These are phyloP conservation scores for Mycena rebaudengoi DNA, from an alignment of 768 basidiomycete genomes.

Conservation along the genomic window DNA sequence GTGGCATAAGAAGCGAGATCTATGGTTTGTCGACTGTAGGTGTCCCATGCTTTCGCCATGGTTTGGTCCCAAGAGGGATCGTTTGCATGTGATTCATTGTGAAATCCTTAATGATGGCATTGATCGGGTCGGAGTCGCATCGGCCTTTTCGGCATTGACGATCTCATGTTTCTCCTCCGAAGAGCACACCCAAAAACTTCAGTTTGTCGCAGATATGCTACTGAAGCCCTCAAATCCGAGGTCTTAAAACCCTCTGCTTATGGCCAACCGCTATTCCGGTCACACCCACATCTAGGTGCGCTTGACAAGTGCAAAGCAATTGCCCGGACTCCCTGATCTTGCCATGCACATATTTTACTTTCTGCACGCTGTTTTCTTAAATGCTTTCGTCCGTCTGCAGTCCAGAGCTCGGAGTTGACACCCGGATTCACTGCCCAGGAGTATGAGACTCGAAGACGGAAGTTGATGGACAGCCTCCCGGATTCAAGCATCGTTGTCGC, in stretches of 20 bases:
- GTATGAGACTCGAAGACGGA: constrained; percentile 75
- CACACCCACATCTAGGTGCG: constrained; percentile 85
- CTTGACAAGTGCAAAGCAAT: too few relatives aligned
- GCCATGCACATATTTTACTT: too few relatives aligned
- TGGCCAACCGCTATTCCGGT: constrained; percentile 80
- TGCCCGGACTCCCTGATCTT: too few relatives aligned
- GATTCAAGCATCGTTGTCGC: constrained; percentile 79
- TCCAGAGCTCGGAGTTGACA: constrained; percentile 74
- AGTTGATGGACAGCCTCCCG: constrained; percentile 78
- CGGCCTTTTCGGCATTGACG: too few relatives aligned
- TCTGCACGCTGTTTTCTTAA: too few relatives aligned
- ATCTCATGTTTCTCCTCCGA: neutral
- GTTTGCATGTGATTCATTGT: too few relatives aligned
- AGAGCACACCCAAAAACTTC: constrained; percentile 3
- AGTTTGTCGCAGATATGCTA: constrained; percentile 11
- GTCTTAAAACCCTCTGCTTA: constrained; percentile 74
- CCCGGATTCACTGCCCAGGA: constrained; percentile 83
- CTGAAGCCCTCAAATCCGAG: constrained; percentile 29
- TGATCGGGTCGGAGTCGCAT: too few relatives aligned
- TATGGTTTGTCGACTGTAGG: constrained; percentile 64
- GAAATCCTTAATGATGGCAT: too few relatives aligned
- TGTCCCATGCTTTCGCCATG: constrained; percentile 59
- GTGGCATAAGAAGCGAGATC: constrained; percentile 72
- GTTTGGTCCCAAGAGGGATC: too few relatives aligned
- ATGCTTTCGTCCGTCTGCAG: constrained; percentile 36